These are phyloP conservation scores for Mytilinidion resinicola DNA, from an alignment of 495 filamentous ascomycete species.

Conservation along the genomic window DNA sequence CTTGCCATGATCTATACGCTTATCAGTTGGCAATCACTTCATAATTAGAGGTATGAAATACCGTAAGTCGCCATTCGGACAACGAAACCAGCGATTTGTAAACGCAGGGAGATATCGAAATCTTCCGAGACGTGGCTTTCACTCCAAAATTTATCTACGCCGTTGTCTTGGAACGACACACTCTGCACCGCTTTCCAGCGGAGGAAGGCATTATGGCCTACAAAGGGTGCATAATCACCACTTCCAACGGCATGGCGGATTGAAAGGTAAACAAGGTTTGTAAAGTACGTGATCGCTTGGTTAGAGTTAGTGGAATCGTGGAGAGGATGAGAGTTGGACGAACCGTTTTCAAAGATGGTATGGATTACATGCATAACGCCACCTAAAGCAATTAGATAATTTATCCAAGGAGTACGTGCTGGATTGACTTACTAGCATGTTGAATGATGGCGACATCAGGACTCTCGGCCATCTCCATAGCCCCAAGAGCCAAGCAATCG, in stretches of 20 bases:
- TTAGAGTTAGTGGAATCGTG: no score
- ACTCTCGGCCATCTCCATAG: conserved; percentile 31
- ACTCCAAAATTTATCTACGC: conserved; percentile 68
- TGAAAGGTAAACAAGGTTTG: conserved; percentile 65
- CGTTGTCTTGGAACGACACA: conserved; percentile 53
- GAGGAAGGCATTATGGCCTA: conserved; percentile 17
- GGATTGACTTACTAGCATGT: conserved; percentile 22
- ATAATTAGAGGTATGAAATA: background rate
- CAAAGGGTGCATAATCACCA: conserved; percentile 60
- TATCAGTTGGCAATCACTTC: background rate
- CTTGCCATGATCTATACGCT: conserved; percentile 48
- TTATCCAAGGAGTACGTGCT: conserved; percentile 28
- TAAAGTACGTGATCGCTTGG: conserved; percentile 60
- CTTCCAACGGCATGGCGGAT: conserved; percentile 68
- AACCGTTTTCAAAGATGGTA: conserved; percentile 22
- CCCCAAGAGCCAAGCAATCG: conserved; percentile 31
- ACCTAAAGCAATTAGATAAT: background rate
- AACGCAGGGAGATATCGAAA: conserved; percentile 69
- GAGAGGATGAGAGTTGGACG: no score
- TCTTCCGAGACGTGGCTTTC: conserved; percentile 70
- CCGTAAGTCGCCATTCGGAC: conserved; percentile 61
- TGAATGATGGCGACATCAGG: conserved; percentile 35
- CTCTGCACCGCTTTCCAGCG: background rate
- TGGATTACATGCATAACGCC: background rate
- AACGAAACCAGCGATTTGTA: conserved; percentile 60